Evolutionary conservation across 495 filamentous ascomycete species (phyloP).

Genomic region (Xylaria bambusicola): DNA sequence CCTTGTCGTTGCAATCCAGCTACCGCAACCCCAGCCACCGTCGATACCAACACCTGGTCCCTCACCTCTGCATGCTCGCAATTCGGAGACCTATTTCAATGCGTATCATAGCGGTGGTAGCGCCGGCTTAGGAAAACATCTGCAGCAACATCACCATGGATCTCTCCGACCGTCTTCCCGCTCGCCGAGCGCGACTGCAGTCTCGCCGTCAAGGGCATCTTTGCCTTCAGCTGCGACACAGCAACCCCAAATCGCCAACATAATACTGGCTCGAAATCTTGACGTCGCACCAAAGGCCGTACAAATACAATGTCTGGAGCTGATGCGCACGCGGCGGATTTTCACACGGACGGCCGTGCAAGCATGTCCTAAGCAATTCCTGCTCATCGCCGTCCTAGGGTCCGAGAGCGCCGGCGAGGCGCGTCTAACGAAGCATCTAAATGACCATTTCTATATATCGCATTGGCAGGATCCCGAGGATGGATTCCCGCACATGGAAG

Average conservation of each 20-base stretch:
- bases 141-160: not conserved
- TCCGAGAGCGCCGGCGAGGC: slow-evolving; percentile 45
- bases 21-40: slow-evolving; percentile 30
- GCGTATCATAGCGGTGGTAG: not conserved
- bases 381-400: slow-evolving; percentile 73
- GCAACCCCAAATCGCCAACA: slow-evolving; percentile 63
- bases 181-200: slow-evolving; percentile 11
- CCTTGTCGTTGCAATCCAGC: slow-evolving; percentile 69
- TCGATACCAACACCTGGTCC: slow-evolving; percentile 24
- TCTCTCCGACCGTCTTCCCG: slow-evolving; percentile 16
- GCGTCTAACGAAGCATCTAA: slow-evolving; percentile 58
- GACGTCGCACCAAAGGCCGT: slow-evolving; percentile 66
- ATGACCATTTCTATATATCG: slow-evolving; percentile 84
- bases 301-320: slow-evolving; percentile 88
- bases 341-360: slow-evolving; percentile 71
- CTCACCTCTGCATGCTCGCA: slow-evolving; percentile 9
- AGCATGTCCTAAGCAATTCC: slow-evolving; percentile 74
- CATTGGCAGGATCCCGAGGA: slow-evolving; percentile 78
- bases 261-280: slow-evolving; percentile 80
- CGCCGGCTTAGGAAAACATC: not conserved
- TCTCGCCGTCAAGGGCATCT: slow-evolving; percentile 18
- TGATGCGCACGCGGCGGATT: slow-evolving; percentile 78
- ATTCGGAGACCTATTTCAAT: slow-evolving; percentile 28
- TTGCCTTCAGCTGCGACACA: slow-evolving; percentile 4
- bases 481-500: slow-evolving; percentile 66